Evolutionary conservation across 768 basidiomycete species (phyloP).

Genomic region (Psilocybe cyanescens): DNA sequence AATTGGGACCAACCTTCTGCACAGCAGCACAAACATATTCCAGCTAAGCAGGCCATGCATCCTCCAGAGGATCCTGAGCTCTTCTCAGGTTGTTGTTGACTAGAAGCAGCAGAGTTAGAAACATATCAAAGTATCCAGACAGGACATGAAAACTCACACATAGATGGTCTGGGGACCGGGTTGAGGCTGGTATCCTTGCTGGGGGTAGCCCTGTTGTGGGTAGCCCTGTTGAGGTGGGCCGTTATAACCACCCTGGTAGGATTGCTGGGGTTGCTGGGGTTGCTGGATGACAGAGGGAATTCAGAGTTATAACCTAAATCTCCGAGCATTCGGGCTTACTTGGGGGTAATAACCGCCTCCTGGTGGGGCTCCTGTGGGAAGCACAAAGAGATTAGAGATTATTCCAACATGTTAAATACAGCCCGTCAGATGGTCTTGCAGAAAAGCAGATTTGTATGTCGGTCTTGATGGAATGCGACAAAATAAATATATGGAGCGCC

Average conservation of each 20-base stretch:
- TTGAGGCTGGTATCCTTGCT: conserved; percentile 48
- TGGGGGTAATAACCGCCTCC: conserved; percentile 72
- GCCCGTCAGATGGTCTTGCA: background rate
- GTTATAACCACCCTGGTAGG: conserved; percentile 58
- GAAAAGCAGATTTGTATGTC: background rate
- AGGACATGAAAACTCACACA: conserved; percentile 55
- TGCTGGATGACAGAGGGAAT: conserved; percentile 42
- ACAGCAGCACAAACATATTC: conserved; percentile 68
- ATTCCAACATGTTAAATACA: background rate
- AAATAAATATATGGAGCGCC: background rate
- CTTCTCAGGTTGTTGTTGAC: conserved; percentile 60
- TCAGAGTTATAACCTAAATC: conserved; percentile 1
- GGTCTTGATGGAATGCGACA: background rate
- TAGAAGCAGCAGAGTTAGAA: conserved; percentile 13
- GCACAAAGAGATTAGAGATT: background rate
- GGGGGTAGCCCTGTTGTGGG: conserved; percentile 46
- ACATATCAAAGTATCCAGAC: background rate
- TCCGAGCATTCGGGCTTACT: conserved; percentile 27
- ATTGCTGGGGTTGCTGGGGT: conserved; percentile 74
- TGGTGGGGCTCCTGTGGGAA: conserved; percentile 49
- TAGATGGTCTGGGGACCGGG: conserved; percentile 77
- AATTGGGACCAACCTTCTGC: conserved; percentile 60
- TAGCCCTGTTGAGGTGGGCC: conserved; percentile 42
- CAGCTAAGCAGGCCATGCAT: conserved; percentile 70
- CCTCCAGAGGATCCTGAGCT: conserved; percentile 40